Conservation (phyloP, 805 yeast species). For the Starmerella sp. region DNA sequence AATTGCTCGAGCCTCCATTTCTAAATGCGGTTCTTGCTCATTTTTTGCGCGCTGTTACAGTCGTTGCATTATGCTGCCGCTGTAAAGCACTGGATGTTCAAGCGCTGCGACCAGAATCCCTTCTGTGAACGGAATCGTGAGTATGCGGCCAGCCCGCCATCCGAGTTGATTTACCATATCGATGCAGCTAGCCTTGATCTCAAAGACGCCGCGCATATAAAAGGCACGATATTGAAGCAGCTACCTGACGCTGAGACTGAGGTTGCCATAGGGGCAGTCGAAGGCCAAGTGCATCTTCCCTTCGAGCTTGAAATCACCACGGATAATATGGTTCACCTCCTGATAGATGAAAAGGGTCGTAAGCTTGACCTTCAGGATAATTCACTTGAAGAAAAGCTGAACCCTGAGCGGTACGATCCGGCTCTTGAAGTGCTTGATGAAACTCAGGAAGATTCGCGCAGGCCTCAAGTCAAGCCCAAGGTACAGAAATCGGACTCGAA, state of each 20-base stretch:
- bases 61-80: slow-evolving; percentile 8
- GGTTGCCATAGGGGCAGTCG: slow-evolving; percentile 1
- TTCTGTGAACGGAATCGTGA: slow-evolving; percentile 73
- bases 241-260: slow-evolving; percentile 5
- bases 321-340: slow-evolving; percentile 51
- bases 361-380: slow-evolving; percentile 13
- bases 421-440: slow-evolving; percentile 14
- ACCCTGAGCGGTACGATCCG: slow-evolving; percentile 19
- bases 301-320: slow-evolving; percentile 48
- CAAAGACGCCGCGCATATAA: slow-evolving; percentile 6
- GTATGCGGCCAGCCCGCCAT: slow-evolving; percentile 32
- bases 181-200: slow-evolving; percentile 3
- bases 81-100: slow-evolving; percentile 39
- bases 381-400: slow-evolving; percentile 1
- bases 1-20: not conserved
- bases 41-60: not conserved
- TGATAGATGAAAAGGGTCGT: slow-evolving; percentile 51
- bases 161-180: slow-evolving; percentile 34
- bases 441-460: not conserved
- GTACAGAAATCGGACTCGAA: not conserved
- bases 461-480: not conserved
- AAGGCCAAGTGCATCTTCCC: slow-evolving; percentile 38
- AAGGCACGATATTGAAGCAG: slow-evolving; percentile 13
- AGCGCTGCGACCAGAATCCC: slow-evolving; percentile 68
- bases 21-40: not conserved